Evolutionary conservation across 2,329 filamentous ascomycete genomes (phyloP), one percentile per base, ranked within the genome.

Genomic region (Pseudonectria foliicola): DNA sequence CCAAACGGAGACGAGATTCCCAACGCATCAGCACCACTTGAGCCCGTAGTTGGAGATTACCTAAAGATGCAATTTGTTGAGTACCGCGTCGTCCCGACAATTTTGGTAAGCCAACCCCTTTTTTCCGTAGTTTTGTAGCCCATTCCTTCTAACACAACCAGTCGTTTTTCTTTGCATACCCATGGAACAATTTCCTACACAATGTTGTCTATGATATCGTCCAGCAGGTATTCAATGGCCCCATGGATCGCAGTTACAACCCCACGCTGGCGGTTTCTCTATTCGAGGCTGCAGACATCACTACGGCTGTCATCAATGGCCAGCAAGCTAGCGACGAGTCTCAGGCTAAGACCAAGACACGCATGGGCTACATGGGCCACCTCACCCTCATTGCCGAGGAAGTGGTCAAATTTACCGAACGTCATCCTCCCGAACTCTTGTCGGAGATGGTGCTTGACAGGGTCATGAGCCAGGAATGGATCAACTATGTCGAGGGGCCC

Each of bases 191-290:
- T 60, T 98, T 98, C 56, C 73, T 98, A 29, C 92, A 98, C 64
- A 98, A 98, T 55, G 92, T 98, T 28, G 92, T 98, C 31, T 98
- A 98, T 57, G 92, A 98, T 59, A 89, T 98, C 54, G 86, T 98
- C 28, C 92, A 98, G 60, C 92, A 98, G 66, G 92, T 98, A 1
- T 96, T 98, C 62, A 98, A 98, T 56, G 92, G 92, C 7, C 88
- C 88, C 1, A 95, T 98, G 85, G 90, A 96, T 50, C 83, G 88
- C 40, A 89, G 92, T 18, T 95, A 83, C 64, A 98, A 98, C 61
- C 81, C 86, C 10, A 82, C 79, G 31, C 68, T 98, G 33, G 90
- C 92, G 10, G 82, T 95, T 40, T 90, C 94, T 47, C 77, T 98
- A 13, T 98, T 98, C 52, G 86, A 94, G 55, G 82, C 80, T 32